phyloP scores from a whole-genome alignment of 345 rosid species.

The Salix udensis region DNA sequence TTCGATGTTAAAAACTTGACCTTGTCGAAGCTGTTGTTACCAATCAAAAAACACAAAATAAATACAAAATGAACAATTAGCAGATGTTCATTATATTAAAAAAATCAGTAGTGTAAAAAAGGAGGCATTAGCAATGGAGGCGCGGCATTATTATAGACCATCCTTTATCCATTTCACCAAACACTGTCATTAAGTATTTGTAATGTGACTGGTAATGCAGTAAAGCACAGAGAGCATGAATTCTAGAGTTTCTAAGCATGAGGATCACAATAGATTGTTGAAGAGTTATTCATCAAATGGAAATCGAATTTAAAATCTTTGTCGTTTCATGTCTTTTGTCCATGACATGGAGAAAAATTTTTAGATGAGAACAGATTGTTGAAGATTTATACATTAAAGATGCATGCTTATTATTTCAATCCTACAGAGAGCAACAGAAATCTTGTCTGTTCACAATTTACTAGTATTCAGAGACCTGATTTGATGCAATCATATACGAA shows the following conservation, averaged over 20 bases:
- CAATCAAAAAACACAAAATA: conserved; percentile 10
- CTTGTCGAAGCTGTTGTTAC: conserved; percentile 65
- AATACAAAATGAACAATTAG: conserved; percentile 8
- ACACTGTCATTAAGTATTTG: not conserved
- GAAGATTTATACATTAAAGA: not conserved
- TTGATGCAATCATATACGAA: not conserved
- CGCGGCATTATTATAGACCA: not conserved
- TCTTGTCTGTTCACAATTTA: not conserved
- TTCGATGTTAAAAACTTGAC: conserved; percentile 86
- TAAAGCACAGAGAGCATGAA: not conserved
- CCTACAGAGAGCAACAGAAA: not conserved
- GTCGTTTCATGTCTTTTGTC: not conserved
- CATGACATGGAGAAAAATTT: not conserved
- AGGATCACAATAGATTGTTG: not conserved
- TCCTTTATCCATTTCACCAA: not conserved
- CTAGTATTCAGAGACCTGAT: not conserved
- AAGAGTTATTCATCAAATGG: not conserved
- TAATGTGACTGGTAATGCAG: not conserved
- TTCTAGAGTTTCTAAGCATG: not conserved
- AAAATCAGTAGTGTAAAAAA: not conserved
- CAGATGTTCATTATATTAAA: not conserved
- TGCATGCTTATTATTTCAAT: not conserved
- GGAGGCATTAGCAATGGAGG: not conserved
- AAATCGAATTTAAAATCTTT: not conserved
- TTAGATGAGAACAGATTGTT: not conserved